Evolutionary conservation across 768 basidiomycete species (phyloP), one percentile per base, ranked within the genome.

Genomic region (Filobasidium floriforme): DNA sequence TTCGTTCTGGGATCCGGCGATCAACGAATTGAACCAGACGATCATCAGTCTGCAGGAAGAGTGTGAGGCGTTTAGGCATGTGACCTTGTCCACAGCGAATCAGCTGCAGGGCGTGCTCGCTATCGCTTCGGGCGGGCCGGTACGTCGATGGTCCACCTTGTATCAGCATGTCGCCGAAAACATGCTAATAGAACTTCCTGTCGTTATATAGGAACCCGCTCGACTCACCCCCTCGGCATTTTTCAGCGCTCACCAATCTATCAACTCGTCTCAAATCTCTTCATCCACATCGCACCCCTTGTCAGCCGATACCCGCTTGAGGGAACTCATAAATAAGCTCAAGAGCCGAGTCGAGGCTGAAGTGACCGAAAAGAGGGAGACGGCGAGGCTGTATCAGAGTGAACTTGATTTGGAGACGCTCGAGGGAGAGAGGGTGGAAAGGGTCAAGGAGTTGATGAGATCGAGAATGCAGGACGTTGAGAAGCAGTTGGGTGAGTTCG

Each of bases 11-110:
- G 77, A 78, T 52, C 75, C 75, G n/a, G 71, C 73, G 0, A 62
- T 78, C 28, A 52, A 66, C 41, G 76, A 76, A n/a, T 63, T 78
- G 24, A 69, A 71, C 1, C 73, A 74, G 24, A 72, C 73, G 11
- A 67, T 76, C n/a, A 66, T 72, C 29, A 71, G 70, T 43, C 62
- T 78, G 54, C 75, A 77, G 54, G 76, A 78, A 51, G 77, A 78
- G 64, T 71, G 73, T 15, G 77, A 78, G 51, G 77, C 77, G 1
- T 78, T 78, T 70, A 66, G 77, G 44, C 75, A 76, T 65, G 77
- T 78, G 12, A 70, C 76, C 1, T 70, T 78, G 18, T 71, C 74
- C 7, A 72, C 76, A 11, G 77, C 70, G 0, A 78, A 76, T 61
- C 68, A 69, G 22, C 65, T 78, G 15, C 63, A 70, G 18, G 73